Evolutionary conservation across 805 yeast species (phyloP).

Genomic region (Scheffersomyces coipomensis): DNA sequence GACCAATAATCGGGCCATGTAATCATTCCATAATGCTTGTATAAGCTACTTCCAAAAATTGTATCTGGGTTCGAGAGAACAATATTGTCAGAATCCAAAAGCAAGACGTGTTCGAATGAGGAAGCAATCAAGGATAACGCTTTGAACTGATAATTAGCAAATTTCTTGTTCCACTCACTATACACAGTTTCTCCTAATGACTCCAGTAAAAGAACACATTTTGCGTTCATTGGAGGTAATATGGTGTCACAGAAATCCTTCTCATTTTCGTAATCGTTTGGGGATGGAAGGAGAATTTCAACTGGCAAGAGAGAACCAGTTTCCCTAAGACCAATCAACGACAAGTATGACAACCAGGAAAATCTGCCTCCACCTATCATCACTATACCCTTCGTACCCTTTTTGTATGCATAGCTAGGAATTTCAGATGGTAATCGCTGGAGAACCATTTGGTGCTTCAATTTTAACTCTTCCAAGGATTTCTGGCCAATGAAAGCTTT

Average conservation of each 20-base stretch:
- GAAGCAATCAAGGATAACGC: constrained; percentile 47
- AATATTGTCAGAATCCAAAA: constrained; percentile 36
- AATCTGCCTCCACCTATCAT: constrained; percentile 34
- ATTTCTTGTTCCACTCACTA: constrained; percentile 28
- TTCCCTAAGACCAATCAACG: constrained; percentile 30
- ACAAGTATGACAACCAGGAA: constrained; percentile 35
- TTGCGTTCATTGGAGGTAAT: constrained; percentile 61
- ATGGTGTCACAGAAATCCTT: constrained; percentile 52
- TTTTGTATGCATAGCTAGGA: constrained; percentile 15
- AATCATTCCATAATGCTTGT: constrained; percentile 30
- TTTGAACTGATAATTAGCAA: constrained; percentile 69
- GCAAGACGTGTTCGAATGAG: constrained; percentile 30
- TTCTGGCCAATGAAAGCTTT: constrained; percentile 23
- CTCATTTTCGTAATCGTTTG: constrained; percentile 30
- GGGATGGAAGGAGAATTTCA: constrained; percentile 35
- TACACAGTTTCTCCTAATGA: constrained; percentile 54
- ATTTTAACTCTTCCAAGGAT: constrained; percentile 17
- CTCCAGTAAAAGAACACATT: constrained; percentile 56
- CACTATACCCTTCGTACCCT: constrained; percentile 28
- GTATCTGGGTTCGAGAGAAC: constrained; percentile 27
- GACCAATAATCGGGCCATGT: constrained; percentile 47
- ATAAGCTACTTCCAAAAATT: constrained; percentile 26
- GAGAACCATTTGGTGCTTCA: constrained; percentile 19
- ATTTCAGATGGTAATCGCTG: constrained; percentile 20
- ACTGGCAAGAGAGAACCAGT: constrained; percentile 39